phyloP scores from a whole-genome alignment of 208 protist species.

The Vickermania ingenoplastis region DNA sequence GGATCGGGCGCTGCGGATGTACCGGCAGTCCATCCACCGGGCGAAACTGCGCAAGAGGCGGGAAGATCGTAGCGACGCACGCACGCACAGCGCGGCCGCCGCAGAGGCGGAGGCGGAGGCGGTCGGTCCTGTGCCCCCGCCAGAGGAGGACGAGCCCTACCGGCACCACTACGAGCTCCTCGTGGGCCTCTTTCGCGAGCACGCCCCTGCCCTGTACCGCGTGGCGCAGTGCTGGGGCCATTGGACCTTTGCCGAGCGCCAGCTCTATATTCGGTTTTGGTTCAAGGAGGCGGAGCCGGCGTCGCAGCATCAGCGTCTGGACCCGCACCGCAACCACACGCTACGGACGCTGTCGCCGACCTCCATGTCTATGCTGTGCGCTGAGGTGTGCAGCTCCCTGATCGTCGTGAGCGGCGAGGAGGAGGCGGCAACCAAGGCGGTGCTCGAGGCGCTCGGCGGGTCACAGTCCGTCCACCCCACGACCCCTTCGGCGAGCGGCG shows the following conservation, averaged over 20 bases:
- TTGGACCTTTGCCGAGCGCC: background rate
- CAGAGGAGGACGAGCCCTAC: background rate
- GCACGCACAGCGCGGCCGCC: background rate
- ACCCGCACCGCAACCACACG: background rate
- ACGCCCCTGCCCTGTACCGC: background rate
- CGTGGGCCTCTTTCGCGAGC: background rate
- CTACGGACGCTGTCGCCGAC: background rate
- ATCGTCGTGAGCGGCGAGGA: background rate
- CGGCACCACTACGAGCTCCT: background rate
- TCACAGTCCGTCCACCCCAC: background rate
- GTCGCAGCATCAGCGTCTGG: background rate
- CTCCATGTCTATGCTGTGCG: background rate
- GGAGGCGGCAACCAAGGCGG: background rate
- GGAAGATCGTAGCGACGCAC: background rate
- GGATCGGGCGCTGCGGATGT: background rate
- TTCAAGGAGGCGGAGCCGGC: background rate
- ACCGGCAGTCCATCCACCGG: background rate
- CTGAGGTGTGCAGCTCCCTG: background rate
- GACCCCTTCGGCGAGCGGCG: background rate
- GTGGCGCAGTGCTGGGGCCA: conserved; percentile 1
- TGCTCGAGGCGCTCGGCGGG: background rate
- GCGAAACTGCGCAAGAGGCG: background rate
- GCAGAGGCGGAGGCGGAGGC: background rate
- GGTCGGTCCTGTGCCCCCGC: background rate
- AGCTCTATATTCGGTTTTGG: background rate